Evolutionary conservation across 2,329 filamentous ascomycete species (phyloP), one percentile per base, ranked within the genome.

Genomic region (Pyrenophora tritici-repentis): DNA sequence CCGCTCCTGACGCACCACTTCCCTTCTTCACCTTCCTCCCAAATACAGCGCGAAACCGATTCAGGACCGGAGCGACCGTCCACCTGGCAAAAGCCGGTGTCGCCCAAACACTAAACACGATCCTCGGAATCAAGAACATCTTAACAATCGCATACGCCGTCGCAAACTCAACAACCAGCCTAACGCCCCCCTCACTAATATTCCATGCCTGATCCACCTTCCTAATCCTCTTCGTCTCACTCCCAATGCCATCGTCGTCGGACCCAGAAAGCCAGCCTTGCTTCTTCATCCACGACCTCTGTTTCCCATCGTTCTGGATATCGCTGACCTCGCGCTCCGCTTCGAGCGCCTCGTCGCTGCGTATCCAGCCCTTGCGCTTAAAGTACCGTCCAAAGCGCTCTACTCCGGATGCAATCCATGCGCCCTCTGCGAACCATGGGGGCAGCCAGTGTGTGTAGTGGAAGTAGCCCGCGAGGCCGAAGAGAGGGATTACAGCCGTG

Each of bases 111-210:
- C 92, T 96, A 6, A 85, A 74, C 20, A 87, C 77, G 55, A 99
- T 83, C 61, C 94, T 82, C 10, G 89, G 65, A 0, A 94, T 91
- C 57, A 99, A 72, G 51, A 97, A 68, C 13, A 85, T 86, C 76
- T 99, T 99, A 1, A 91, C 95, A 56, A 97, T 83, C 1, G 91
- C 89, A 78, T 94, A 99, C 4, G 94, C 92, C 16, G 94, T 88
- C 18, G 90, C 94, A 58, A 97, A 84, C 74, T 87, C 84, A 17
- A 86, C 75, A 26, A 87, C 75, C 52, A 86, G 55, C 53, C 80
- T 79, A 31, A 81, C 78, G 0, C 83, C 82, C 16, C 63, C 68
- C 50, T 79, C 73, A 14, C 74, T 72, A 37, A 70, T 56, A 36
- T 67, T 70, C 70, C 59, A 74, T 72, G 67, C 67, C 66, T 60